Conservation (phyloP, 805 yeast genomes). For the Lipomyces yamadae region DNA sequence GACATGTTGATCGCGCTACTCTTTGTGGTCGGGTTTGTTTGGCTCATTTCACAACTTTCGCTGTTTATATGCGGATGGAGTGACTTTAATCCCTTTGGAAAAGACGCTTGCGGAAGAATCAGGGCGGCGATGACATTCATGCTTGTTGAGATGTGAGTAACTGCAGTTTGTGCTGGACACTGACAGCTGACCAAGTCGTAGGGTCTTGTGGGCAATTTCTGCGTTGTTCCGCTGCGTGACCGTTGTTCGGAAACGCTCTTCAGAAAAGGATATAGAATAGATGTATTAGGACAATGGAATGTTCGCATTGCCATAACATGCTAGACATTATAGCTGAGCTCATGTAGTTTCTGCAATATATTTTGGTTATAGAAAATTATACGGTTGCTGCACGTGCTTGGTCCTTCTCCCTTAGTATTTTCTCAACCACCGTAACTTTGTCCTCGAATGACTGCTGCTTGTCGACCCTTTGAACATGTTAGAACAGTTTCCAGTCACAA, state of each 20-base stretch:
- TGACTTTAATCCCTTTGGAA: conserved; percentile 27
- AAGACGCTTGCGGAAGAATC: conserved; percentile 23
- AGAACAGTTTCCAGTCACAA: background rate
- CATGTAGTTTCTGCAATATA: background rate
- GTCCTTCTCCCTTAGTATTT: conserved; percentile 25
- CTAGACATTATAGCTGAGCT: background rate
- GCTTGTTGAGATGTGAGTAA: conserved; percentile 26
- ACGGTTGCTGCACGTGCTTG: conserved; percentile 7
- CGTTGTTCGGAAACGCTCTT: background rate
- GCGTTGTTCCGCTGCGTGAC: conserved; percentile 11
- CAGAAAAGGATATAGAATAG: background rate
- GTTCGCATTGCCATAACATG: background rate
- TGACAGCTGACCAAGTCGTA: conserved; percentile 5
- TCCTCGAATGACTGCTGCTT: conserved; percentile 36
- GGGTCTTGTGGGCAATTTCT: conserved; percentile 15
- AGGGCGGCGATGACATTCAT: conserved; percentile 30
- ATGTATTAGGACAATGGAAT: background rate
- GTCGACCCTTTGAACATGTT: conserved; percentile 26
- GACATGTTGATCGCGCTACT: conserved; percentile 20
- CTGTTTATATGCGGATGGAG: conserved; percentile 31
- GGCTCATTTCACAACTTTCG: conserved; percentile 13
- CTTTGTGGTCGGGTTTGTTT: conserved; percentile 16
- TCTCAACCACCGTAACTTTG: conserved; percentile 36
- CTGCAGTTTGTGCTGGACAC: background rate
- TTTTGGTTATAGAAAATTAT: background rate